Conservation (phyloP, 1,139 yeast genomes). For the Geotrichum klebahnii region DNA sequence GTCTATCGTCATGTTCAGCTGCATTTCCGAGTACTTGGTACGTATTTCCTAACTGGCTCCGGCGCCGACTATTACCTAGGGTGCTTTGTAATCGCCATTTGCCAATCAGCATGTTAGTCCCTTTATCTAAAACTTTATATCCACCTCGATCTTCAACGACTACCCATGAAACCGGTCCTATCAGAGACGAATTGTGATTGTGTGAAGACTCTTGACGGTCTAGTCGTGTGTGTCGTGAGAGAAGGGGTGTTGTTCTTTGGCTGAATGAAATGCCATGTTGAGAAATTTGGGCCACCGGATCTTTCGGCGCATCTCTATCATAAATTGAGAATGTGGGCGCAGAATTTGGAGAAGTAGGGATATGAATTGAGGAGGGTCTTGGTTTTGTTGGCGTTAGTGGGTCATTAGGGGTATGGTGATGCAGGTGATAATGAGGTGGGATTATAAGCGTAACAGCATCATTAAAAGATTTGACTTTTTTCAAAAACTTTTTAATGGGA, state of each 20-base stretch:
- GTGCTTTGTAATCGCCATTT: conserved; percentile 7
- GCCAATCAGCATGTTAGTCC: conserved; percentile 11
- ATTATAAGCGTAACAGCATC: not conserved
- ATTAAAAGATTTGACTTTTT: conserved; percentile 10
- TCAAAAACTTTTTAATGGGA: conserved; percentile 1
- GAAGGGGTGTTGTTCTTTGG: conserved; percentile 12
- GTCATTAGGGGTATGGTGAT: not conserved
- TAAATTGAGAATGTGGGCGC: conserved; percentile 5
- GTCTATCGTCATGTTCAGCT: not conserved
- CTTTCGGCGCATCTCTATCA: conserved; percentile 11
- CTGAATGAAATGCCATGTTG: conserved; percentile 13
- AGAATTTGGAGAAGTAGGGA: not conserved
- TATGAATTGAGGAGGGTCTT: not conserved
- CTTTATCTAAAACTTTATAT: conserved; percentile 6
- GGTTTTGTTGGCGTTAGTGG: not conserved
- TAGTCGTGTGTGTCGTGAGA: conserved; percentile 7
- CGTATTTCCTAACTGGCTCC: too few species aligned
- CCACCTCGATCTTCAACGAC: conserved; percentile 8
- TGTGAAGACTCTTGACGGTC: conserved; percentile 4
- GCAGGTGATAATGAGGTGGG: not conserved
- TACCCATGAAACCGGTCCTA: conserved; percentile 12
- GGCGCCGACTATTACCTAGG: not conserved
- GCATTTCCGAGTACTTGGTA: not conserved
- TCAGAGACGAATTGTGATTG: not conserved
- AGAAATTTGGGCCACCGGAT: conserved; percentile 6